phyloP scores from a whole-genome alignment of 129 eudicot species.

The Kitagawia praeruptora region DNA sequence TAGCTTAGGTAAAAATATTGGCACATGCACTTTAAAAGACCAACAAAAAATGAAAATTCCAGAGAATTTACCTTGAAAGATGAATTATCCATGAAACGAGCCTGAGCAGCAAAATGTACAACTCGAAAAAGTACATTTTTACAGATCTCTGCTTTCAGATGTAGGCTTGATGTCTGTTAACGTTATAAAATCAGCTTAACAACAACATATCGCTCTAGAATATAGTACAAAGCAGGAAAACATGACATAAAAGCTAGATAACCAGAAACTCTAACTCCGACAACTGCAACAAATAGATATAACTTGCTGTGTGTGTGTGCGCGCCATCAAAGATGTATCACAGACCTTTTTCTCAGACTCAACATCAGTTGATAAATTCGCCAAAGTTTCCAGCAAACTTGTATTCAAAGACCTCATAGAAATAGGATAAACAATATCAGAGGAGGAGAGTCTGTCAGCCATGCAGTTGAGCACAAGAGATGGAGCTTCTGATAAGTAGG shows the following conservation, averaged over 20 bases:
- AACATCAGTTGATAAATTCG: slow-evolving; percentile 19
- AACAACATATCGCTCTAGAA: background rate
- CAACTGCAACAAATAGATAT: background rate
- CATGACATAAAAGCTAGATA: too few species aligned
- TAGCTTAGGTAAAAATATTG: background rate
- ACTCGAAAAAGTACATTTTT: slow-evolving; percentile 49
- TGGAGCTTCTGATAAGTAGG: slow-evolving; percentile 28
- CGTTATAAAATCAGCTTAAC: background rate
- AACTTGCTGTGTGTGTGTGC: background rate
- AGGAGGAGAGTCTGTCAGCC: slow-evolving; percentile 20
- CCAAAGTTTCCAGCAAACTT: slow-evolving; percentile 47
- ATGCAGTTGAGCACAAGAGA: slow-evolving; percentile 21
- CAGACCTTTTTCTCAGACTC: slow-evolving; percentile 36
- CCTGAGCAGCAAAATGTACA: slow-evolving; percentile 41
- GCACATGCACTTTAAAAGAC: background rate
- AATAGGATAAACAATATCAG: slow-evolving; percentile 44
- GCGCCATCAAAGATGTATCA: background rate
- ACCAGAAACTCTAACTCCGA: background rate
- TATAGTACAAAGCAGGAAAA: background rate
- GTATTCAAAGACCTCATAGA: slow-evolving; percentile 32
- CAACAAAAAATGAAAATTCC: background rate
- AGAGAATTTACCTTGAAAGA: slow-evolving; percentile 45
- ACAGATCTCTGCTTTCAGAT: slow-evolving; percentile 41
- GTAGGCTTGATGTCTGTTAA: slow-evolving; percentile 44
- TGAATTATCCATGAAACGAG: slow-evolving; percentile 43